Percentiles rank a stretch among this genome's conserved stretches.
phyloP scores from a whole-genome alignment of 805 yeast genomes.

The Clavispora asparagi region DNA sequence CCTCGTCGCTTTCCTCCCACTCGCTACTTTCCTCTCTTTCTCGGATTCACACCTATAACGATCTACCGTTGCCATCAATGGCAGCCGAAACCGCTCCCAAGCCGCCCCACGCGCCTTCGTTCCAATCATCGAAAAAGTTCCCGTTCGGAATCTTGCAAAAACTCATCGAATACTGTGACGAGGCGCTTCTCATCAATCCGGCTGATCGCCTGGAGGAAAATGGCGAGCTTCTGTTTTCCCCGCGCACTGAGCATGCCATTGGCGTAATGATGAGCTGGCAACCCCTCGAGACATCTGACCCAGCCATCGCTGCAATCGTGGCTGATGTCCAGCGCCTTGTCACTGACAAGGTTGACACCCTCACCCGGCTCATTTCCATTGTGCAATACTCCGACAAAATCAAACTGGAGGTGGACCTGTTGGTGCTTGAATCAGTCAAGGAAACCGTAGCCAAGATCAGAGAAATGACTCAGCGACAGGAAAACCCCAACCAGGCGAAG shows the following conservation, averaged over 20 bases:
- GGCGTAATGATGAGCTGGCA: conserved; percentile 38
- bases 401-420: conserved; percentile 69
- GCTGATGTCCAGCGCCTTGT: conserved; percentile 63
- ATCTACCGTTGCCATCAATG: conserved; percentile 42
- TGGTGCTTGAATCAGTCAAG: conserved; percentile 58
- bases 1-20: conserved; percentile 15
- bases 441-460: conserved; percentile 56
- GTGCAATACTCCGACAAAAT: conserved; percentile 71
- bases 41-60: conserved; percentile 49
- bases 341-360: conserved; percentile 61
- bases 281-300: conserved; percentile 53
- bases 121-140: conserved; percentile 44
- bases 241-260: conserved; percentile 57
- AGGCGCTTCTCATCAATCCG: conserved; percentile 67
- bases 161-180: conserved; percentile 63
- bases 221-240: conserved; percentile 43
- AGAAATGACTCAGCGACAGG: conserved; percentile 25
- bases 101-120: conserved; percentile 6
- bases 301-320: conserved; percentile 56
- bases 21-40: conserved; percentile 8
- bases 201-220: conserved; percentile 47
- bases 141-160: conserved; percentile 59
- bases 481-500: conserved; percentile 1
- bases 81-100: conserved; percentile 11
- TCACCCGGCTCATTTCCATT: conserved; percentile 67